These are phyloP conservation scores for Akanthomyces dipterigenus DNA, from an alignment of 2,329 filamentous ascomycete species.

Conservation along the genomic window DNA sequence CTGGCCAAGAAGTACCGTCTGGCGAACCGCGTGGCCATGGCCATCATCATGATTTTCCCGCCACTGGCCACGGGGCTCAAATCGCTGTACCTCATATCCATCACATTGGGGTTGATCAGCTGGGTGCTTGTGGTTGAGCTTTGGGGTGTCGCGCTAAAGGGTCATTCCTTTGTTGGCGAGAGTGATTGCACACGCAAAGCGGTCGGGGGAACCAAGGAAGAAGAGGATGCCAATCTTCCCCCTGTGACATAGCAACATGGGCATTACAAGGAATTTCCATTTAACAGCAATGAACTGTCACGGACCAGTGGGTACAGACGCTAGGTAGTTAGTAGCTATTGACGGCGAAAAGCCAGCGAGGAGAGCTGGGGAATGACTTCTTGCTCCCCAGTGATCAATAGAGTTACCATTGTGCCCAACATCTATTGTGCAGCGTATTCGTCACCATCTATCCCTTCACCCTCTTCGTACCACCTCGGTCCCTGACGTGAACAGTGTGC, in stretches of 20 bases:
- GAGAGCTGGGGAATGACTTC: no score
- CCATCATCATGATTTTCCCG: conserved; percentile 47
- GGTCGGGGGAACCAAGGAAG: neutral
- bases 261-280: no score
- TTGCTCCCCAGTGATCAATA: no score
- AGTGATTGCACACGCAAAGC: neutral
- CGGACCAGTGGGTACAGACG: no score
- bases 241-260: neutral
- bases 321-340: no score
- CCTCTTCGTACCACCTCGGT: no score
- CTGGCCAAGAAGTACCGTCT: conserved; percentile 45
- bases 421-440: no score
- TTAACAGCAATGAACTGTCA: neutral
- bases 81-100: conserved; percentile 38
- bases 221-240: neutral
- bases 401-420: no score
- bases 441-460: no score
- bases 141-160: conserved; percentile 40
- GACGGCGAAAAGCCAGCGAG: no score
- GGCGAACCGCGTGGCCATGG: conserved; percentile 41
- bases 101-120: conserved; percentile 36
- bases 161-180: conserved; percentile 30
- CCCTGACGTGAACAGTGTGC: no score
- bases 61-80: conserved; percentile 41
- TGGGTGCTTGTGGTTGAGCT: conserved; percentile 43